These are phyloP conservation scores for Starmerella geochares DNA, from an alignment of 805 yeast genomes.

Conservation along the genomic window DNA sequence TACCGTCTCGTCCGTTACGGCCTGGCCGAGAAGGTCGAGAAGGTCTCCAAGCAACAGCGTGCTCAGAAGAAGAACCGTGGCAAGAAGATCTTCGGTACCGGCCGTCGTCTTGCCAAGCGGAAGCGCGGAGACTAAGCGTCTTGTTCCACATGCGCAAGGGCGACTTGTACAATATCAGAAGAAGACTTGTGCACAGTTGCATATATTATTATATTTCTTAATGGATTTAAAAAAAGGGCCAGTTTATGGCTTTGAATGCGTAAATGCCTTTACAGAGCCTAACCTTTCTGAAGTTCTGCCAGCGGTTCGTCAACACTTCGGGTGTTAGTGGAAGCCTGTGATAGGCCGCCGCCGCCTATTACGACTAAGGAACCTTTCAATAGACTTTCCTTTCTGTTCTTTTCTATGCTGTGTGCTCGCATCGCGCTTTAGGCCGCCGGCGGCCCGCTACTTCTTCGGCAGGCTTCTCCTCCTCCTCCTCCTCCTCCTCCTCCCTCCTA, in stretches of 20 bases:
- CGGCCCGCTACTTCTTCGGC: no score
- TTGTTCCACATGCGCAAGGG: background rate
- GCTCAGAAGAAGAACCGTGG: conserved; percentile 99
- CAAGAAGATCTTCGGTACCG: conserved; percentile 98
- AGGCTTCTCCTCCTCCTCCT: no score
- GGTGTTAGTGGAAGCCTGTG: no score
- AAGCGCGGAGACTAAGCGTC: conserved; percentile 25
- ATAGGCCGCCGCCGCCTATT: no score
- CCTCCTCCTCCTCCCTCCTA: no score
- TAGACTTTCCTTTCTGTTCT: no score
- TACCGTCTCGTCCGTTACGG: conserved; percentile 99
- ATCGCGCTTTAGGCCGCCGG: no score
- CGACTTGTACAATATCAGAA: conserved; percentile 5
- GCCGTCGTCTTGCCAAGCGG: conserved; percentile 77
- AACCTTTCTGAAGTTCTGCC: no score
- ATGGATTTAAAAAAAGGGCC: conserved; percentile 7
- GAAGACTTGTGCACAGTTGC: conserved; percentile 11
- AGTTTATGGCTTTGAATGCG: background rate
- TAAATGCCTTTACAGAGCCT: background rate
- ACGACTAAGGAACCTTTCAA: no score
- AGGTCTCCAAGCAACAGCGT: conserved; percentile 99
- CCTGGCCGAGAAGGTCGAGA: conserved; percentile 89
- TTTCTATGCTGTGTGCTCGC: no score
- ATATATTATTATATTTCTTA: conserved; percentile 9
- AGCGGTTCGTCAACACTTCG: no score